Evolutionary conservation across 2,329 filamentous ascomycete species (phyloP), one percentile per base, ranked within the genome.

Genomic region (Calonectria multiphialidica): DNA sequence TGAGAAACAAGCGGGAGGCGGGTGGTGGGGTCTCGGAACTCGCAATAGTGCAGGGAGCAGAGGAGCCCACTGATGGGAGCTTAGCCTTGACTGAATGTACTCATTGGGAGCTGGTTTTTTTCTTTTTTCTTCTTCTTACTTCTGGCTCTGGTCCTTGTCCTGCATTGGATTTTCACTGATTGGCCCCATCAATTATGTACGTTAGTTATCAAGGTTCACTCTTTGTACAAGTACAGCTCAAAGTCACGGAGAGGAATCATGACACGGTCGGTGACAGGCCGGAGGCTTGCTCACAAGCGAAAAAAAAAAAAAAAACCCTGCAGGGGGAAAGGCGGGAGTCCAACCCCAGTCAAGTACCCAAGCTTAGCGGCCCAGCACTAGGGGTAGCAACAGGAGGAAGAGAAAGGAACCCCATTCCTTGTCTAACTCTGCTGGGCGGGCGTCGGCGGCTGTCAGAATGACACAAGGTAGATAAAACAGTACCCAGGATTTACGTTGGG

Each of bases 1-100:
- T 75, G 67, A 71, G 72, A 67, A 61, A 72, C 74, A 65, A 72
- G 75, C 74, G 76, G 77, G 76, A 75, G 70, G 75, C 72, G 76
- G 72, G 77, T 63, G 33, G 45, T 62, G 42, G 63, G 62, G 61
- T 61, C 44, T 50, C 68, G 68, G 68, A 71, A 66, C 53, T 66
- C 62, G 68, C 68, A 71, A 23, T 44, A 53, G 25, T 30, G 37
- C 59, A 70, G 62, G 62, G 71, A 63, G 63, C 37, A 33, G 33
- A 68, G 35, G 33, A 68, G 35, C 33, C 53, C 42, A 61, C 37
- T 47, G 45, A 55, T 33, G 49, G 47, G 35, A 67, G 53, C 45
- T 61, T 67, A 64, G 42, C 30, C 35, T 70, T 57, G 59, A 37
- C 28, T 30, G 18, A 50, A 30, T 42, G 66, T 50, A 33, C 44